Conservation (phyloP, 2,329 filamentous ascomycete genomes). For the Cladophialophora exuberans region DNA sequence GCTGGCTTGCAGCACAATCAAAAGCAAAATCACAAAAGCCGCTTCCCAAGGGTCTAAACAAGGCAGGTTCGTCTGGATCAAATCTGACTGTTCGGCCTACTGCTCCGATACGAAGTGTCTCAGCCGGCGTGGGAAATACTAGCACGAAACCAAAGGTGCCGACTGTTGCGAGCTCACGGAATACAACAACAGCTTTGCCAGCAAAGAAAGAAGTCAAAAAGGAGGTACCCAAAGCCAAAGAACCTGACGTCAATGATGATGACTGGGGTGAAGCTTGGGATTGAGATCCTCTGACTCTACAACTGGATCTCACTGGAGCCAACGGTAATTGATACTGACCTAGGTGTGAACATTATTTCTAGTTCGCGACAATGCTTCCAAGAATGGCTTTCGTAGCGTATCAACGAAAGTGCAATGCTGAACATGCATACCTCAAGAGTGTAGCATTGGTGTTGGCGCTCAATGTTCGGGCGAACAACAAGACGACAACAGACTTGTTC, state of each 20-base stretch:
- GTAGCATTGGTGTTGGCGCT: not conserved
- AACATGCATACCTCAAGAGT: not conserved
- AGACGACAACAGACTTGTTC: not conserved
- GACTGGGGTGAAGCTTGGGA: constrained; percentile 55
- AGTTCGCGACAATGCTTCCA: not conserved
- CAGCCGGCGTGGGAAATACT: constrained; percentile 37
- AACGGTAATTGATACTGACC: too few species aligned
- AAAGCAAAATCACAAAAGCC: constrained; percentile 72
- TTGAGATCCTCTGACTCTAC: constrained; percentile 31
- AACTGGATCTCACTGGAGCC: not conserved
- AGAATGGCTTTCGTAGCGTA: too few species aligned
- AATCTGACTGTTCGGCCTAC: constrained; percentile 41
- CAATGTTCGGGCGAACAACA: not conserved
- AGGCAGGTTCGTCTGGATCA: constrained; percentile 46
- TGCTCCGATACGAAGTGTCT: constrained; percentile 43
- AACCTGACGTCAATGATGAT: constrained; percentile 41
- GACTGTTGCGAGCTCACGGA: constrained; percentile 41
- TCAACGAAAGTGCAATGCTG: too few species aligned
- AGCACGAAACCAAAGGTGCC: constrained; percentile 37
- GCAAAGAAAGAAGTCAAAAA: constrained; percentile 68
- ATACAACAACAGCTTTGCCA: constrained; percentile 52
- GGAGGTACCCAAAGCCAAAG: constrained; percentile 25
- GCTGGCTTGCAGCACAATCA: constrained; percentile 87
- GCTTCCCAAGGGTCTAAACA: constrained; percentile 81
- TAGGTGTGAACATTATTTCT: not conserved